A percentile compares a stretch with the other conserved stretches of the same genome.
Evolutionary conservation across 495 filamentous ascomycete genomes (phyloP).

Genomic region (Pseudomonodictys pantanalensis): DNA sequence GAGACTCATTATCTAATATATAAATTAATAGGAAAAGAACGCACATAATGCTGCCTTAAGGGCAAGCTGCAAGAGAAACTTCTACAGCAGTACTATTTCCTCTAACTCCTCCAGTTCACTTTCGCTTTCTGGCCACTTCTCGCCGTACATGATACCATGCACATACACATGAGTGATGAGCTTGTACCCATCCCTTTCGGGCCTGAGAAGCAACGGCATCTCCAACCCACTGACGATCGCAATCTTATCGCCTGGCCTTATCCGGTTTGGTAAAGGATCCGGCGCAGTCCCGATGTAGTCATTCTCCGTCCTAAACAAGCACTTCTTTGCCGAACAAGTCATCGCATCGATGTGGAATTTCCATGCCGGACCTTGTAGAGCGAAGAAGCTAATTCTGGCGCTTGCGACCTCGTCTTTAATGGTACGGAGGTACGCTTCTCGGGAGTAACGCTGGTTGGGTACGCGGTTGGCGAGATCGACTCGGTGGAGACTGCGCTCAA

Average conservation of each 20-base stretch:
- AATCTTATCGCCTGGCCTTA: neutral
- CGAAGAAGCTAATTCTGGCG: neutral
- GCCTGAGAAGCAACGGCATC: neutral
- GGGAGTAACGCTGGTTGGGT: neutral
- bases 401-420: neutral
- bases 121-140: neutral
- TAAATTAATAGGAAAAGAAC: no score
- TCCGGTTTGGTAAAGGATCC: neutral
- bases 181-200: neutral
- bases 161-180: neutral
- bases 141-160: neutral
- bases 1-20: no score
- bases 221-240: neutral
- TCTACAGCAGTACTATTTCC: neutral
- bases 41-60: no score
- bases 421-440: neutral
- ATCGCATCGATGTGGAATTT: neutral
- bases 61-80: no score
- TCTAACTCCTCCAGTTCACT: neutral
- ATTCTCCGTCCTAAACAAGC: neutral
- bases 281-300: neutral
- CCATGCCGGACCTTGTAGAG: neutral
- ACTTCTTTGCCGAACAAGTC: neutral
- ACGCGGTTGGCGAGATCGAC: neutral
- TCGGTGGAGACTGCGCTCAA: neutral